Percentiles rank a stretch among this genome's conserved stretches.
Evolutionary conservation across 345 rosid genomes (phyloP).

Genomic region (Aurinia saxatilis): DNA sequence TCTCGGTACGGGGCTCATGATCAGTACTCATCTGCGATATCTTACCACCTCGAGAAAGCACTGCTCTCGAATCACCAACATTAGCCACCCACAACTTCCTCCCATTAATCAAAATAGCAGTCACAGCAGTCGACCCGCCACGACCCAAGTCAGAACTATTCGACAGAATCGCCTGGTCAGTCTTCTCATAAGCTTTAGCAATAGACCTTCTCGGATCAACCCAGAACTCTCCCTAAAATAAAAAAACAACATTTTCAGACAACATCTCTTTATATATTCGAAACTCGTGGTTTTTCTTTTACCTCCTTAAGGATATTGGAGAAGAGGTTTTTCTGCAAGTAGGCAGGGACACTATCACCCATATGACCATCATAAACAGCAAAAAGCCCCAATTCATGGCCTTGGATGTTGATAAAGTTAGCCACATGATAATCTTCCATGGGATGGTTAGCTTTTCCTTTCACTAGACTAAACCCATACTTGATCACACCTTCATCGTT

Average conservation of each 20-base stretch:
- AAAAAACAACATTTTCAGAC: too few relatives aligned
- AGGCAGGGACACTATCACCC: slow-evolving; percentile 62
- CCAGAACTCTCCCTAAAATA: slow-evolving; percentile 68
- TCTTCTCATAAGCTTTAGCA: slow-evolving; percentile 63
- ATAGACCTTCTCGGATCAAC: slow-evolving; percentile 55
- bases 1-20: slow-evolving; percentile 68
- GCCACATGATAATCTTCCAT: slow-evolving; percentile 86
- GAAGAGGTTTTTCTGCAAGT: slow-evolving; percentile 62
- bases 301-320: slow-evolving; percentile 72
- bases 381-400: slow-evolving; percentile 59
- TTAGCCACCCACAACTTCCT: slow-evolving; percentile 61
- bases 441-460: slow-evolving; percentile 83
- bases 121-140: slow-evolving; percentile 82
- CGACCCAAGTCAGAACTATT: slow-evolving; percentile 59
- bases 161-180: slow-evolving; percentile 71
- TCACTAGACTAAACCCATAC: slow-evolving; percentile 62
- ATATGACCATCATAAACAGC: slow-evolving; percentile 80
- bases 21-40: slow-evolving; percentile 53
- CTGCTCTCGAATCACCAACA: slow-evolving; percentile 68
- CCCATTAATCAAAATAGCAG: slow-evolving; percentile 64
- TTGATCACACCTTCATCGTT: slow-evolving; percentile 39
- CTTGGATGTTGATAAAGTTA: slow-evolving; percentile 47
- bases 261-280: too few relatives aligned
- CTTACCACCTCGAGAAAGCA: slow-evolving; percentile 47
- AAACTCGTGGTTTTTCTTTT: not conserved